Base-by-base conservation (phyloP, 2,329 filamentous ascomycete genomes). In the Fusarium nanum region DNA sequence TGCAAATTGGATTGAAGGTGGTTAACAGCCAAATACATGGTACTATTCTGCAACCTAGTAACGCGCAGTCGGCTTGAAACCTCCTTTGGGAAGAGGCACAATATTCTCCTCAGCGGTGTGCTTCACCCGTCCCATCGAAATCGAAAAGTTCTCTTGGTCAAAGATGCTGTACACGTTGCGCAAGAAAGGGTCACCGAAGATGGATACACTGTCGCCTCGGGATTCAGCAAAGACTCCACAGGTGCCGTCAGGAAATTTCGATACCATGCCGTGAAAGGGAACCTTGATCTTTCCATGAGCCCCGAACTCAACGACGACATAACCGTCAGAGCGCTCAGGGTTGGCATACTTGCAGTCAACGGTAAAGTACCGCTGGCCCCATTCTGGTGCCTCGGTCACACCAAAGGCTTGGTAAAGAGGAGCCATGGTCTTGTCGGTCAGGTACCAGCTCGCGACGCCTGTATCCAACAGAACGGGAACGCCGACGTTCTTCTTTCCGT, bases 141-240 rank as follows among this genome's bases (percentile, higher is more conserved):
- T 16, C 1, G 23, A 14, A 3, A 53, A 44, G 7, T 40, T 61
- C 14, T 54, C 45, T 28, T 61, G 59, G 14, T 62, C 59, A 27
- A 53, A 62, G 8, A 62, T 45, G 7, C 37, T 61, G 14, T 61
- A 61, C 6, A 62, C 56, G 0, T 53, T 62, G 2, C 59, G 59
- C 11, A 62, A 5, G 5, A 62, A 62, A 54, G 45, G 20, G 2
- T 62, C 56, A n/a, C 59, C 59, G 4, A 62, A 60, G 30, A n/a
- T 32, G 6, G 56, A 5, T 7, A 62, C 16, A 0, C 4, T 3
- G 3, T 30, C 3, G 1, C 59, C 59, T 1, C 56, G 59, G n/a
- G 45, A 45, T 7, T 30, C 1, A 0, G 8, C 0, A 20, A 62
- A 62, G 0, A 53, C 59, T 45, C 56, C 59, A 6, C 59, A 62